Percentiles rank a stretch among this genome's conserved stretches.
Evolutionary conservation across 1,284 basidiomycete genomes (phyloP).

Genomic region (Rhodotorula sp.): DNA sequence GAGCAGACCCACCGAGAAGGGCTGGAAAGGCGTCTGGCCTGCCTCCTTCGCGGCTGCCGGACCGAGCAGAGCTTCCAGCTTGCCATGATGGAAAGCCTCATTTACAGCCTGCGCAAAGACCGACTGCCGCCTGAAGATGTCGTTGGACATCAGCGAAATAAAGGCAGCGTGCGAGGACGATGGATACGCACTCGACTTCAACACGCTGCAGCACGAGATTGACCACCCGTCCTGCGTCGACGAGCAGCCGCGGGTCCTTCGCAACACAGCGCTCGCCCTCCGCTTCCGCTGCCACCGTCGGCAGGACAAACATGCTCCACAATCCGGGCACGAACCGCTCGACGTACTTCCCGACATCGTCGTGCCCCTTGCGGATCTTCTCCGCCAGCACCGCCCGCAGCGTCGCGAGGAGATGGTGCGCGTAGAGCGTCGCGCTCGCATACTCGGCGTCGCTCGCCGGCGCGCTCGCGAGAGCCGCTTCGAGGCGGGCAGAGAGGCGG

Average conservation of each 20-base stretch:
- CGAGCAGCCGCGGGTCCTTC: conserved; percentile 66
- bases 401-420: conserved; percentile 74
- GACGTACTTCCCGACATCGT: conserved; percentile 75
- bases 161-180: not conserved
- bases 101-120: conserved; percentile 60
- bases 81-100: conserved; percentile 63
- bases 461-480: conserved; percentile 58
- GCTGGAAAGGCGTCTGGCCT: conserved; percentile 52
- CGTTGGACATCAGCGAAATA: not conserved
- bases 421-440: conserved; percentile 67
- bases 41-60: conserved; percentile 23
- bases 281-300: conserved; percentile 48
- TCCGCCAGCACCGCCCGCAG: conserved; percentile 63
- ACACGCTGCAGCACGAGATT: conserved; percentile 68
- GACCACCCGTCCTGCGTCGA: conserved; percentile 65
- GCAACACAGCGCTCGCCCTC: conserved; percentile 48
- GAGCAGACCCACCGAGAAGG: conserved; percentile 50
- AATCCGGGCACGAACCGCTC: conserved; percentile 70
- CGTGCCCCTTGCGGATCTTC: conserved; percentile 66
- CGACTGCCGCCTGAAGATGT: conserved; percentile 58
- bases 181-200: conserved; percentile 58
- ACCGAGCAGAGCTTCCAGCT: conserved; percentile 52
- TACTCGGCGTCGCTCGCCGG: conserved; percentile 52
- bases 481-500: conserved; percentile 75
- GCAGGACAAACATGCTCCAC: conserved; percentile 69